These are phyloP conservation scores for Kuraishia ogatae DNA, from an alignment of 805 yeast species.

Conservation along the genomic window DNA sequence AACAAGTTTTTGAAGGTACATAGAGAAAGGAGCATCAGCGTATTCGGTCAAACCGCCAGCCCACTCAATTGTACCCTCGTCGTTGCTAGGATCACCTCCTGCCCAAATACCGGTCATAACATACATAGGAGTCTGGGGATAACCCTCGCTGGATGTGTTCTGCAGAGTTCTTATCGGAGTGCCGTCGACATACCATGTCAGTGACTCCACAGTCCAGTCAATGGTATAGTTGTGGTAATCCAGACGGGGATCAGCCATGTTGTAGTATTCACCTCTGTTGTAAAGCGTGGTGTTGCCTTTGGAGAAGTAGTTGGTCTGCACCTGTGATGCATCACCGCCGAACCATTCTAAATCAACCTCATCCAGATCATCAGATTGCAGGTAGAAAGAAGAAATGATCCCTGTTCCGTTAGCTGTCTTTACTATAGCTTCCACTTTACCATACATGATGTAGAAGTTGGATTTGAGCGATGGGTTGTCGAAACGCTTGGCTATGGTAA, in stretches of 20 bases:
- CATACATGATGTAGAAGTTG: slow-evolving; percentile 82
- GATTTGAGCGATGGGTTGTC: slow-evolving; percentile 78
- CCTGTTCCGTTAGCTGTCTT: slow-evolving; percentile 76
- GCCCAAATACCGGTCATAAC: slow-evolving; percentile 70
- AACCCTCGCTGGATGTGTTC: slow-evolving; percentile 53
- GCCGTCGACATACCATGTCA: slow-evolving; percentile 73
- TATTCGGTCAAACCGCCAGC: slow-evolving; percentile 73
- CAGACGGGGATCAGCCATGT: slow-evolving; percentile 45
- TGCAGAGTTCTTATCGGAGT: slow-evolving; percentile 51
- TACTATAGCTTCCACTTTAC: slow-evolving; percentile 64
- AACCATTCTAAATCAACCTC: slow-evolving; percentile 87
- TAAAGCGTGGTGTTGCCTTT: slow-evolving; percentile 73
- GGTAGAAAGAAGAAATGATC: slow-evolving; percentile 69
- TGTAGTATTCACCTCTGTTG: slow-evolving; percentile 71
- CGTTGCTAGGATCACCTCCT: slow-evolving; percentile 65
- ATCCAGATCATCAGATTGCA: slow-evolving; percentile 79
- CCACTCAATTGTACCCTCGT: slow-evolving; percentile 69
- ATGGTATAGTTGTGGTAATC: slow-evolving; percentile 70
- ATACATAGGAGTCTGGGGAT: slow-evolving; percentile 88
- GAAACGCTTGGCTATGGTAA: slow-evolving; percentile 51
- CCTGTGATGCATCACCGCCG: slow-evolving; percentile 68
- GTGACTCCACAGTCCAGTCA: slow-evolving; percentile 67
- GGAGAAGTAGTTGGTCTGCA: slow-evolving; percentile 74
- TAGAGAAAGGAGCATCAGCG: slow-evolving; percentile 55
- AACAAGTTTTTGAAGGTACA: slow-evolving; percentile 49